These are phyloP conservation scores for Chlamydomonas asymmetrica DNA, from an alignment of 139 green algal genomes.

Conservation along the genomic window DNA sequence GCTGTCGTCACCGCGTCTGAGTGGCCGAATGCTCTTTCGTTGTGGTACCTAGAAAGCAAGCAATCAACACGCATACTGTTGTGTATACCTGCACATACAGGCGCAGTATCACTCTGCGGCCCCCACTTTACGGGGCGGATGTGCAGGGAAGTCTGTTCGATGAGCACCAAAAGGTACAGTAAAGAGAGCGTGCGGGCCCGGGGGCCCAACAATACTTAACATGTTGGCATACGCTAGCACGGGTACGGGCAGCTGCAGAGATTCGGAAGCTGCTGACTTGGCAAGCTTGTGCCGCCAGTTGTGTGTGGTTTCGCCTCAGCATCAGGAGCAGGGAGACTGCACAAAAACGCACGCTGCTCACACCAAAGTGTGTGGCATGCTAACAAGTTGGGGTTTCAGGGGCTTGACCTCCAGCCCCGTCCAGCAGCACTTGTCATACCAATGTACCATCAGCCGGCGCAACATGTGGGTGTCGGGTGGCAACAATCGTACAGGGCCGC, in stretches of 20 bases:
- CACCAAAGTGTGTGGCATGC: too few relatives aligned
- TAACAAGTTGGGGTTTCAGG: too few relatives aligned
- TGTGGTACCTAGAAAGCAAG: not conserved
- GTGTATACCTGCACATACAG: not conserved
- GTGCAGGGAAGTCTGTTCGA: conserved; percentile 76
- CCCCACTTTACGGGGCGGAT: conserved; percentile 88
- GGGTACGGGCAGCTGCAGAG: not conserved
- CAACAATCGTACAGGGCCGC: too few relatives aligned
- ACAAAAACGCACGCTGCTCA: too few relatives aligned
- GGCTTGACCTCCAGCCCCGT: too few relatives aligned
- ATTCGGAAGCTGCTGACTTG: too few relatives aligned
- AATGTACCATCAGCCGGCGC: too few relatives aligned
- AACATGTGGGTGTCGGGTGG: too few relatives aligned
- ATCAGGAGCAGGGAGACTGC: not conserved
- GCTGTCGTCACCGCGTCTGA: not conserved
- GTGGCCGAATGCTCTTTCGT: not conserved
- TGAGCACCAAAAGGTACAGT: conserved; percentile 31
- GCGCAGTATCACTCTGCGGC: conserved; percentile 46
- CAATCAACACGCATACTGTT: not conserved
- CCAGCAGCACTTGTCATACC: too few relatives aligned
- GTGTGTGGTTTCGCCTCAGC: not conserved
- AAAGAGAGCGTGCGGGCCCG: not conserved
- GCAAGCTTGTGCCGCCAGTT: not conserved
- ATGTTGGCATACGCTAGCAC: too few relatives aligned
- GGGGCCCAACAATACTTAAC: too few relatives aligned